Conservation (phyloP, 192 early-diverging fungal species). For the Piromyces finnis region DNA sequence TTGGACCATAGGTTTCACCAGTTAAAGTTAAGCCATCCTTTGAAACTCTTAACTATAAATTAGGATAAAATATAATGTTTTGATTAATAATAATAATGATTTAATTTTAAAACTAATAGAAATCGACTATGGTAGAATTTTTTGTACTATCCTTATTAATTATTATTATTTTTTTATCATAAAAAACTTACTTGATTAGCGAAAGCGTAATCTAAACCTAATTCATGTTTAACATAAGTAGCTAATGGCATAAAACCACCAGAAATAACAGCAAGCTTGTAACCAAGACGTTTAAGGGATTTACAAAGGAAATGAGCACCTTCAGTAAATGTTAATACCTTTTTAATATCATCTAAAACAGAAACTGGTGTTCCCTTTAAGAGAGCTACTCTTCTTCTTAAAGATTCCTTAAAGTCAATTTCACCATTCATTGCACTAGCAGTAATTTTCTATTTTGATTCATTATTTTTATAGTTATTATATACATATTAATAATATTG, state of each 20-base stretch:
- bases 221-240: slow-evolving; percentile 67
- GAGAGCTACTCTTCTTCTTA: slow-evolving; percentile 66
- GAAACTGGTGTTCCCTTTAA: slow-evolving; percentile 66
- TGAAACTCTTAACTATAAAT: slow-evolving; percentile 55
- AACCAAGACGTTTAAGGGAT: slow-evolving; percentile 77
- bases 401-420: slow-evolving; percentile 90
- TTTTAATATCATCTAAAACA: slow-evolving; percentile 65
- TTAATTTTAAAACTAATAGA: no score
- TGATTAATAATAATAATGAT: no score
- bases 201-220: slow-evolving; percentile 93
- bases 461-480: no score
- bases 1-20: slow-evolving; percentile 72
- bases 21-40: slow-evolving; percentile 66
- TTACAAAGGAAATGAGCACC: slow-evolving; percentile 80
- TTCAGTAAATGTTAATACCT: slow-evolving; percentile 63
- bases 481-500: no score
- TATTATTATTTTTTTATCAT: no score
- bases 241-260: slow-evolving; percentile 93
- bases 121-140: no score
- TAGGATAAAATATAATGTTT: no score
- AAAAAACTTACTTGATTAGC: slow-evolving; percentile 58
- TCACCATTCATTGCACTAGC: slow-evolving; percentile 95
- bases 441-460: slow-evolving; percentile 52
- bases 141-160: no score
- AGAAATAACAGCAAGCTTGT: slow-evolving; percentile 89